A percentile compares a stretch with the other conserved stretches of the same genome.
These are phyloP conservation scores for Yamagishiella unicocca DNA, from an alignment of 139 green algal genomes.

Conservation along the genomic window DNA sequence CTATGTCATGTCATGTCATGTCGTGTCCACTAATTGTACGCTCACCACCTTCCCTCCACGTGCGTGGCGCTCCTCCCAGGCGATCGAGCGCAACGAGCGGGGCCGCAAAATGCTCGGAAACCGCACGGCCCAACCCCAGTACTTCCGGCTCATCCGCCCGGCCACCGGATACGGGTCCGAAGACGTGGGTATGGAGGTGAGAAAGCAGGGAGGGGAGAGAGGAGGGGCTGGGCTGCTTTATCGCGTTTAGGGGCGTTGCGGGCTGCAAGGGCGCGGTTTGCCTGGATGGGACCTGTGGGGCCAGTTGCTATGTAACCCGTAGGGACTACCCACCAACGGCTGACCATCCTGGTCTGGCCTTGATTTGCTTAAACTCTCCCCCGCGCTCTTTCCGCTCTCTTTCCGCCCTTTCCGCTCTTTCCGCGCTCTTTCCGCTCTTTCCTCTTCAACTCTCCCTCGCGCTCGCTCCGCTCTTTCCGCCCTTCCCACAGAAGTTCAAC, in stretches of 20 bases:
- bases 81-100: conserved; percentile 57
- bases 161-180: conserved; percentile 39
- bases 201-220: neutral
- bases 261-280: neutral
- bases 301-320: neutral
- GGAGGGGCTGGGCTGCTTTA: neutral
- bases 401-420: no score
- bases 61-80: no score
- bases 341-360: neutral
- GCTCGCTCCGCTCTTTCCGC: neutral
- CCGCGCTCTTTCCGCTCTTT: neutral
- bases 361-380: no score
- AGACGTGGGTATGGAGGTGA: conserved; percentile 46
- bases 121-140: conserved; percentile 2
- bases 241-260: neutral
- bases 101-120: conserved; percentile 30
- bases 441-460: neutral
- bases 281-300: neutral
- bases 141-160: conserved; percentile 54
- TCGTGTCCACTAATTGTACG: no score
- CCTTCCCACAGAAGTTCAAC: neutral
- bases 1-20: no score
- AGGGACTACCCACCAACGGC: neutral
- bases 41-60: no score
- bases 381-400: no score